These are phyloP conservation scores for Gymnopilus junonius DNA, from an alignment of 768 basidiomycete species.

Conservation along the genomic window DNA sequence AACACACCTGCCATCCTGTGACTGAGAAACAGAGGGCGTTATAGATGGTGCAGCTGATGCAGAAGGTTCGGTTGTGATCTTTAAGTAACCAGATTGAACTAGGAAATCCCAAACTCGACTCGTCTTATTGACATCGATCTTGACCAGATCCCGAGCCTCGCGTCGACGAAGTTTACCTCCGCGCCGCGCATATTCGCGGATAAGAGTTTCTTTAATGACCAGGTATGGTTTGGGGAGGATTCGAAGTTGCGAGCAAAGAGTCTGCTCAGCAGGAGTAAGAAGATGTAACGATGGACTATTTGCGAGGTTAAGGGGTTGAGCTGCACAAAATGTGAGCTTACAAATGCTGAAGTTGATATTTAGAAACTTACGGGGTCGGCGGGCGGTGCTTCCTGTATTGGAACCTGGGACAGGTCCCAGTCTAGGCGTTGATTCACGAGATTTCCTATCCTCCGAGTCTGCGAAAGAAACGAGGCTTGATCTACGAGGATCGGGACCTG, in stretches of 20 bases:
- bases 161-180: constrained; percentile 87
- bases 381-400: constrained; percentile 41
- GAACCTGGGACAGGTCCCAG: constrained; percentile 38
- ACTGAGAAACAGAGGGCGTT: constrained; percentile 33
- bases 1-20: constrained; percentile 42
- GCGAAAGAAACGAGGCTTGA: constrained; percentile 43
- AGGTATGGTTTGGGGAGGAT: constrained; percentile 96
- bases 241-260: constrained; percentile 85
- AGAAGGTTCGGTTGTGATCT: constrained; percentile 61
- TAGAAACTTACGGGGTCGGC: constrained; percentile 46
- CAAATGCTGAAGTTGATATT: neutral
- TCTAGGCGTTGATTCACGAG: constrained; percentile 68
- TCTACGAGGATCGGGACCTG: constrained; percentile 57
- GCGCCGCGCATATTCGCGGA: constrained; percentile 90
- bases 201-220: constrained; percentile 92
- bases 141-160: constrained; percentile 88
- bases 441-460: constrained; percentile 57
- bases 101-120: constrained; percentile 93
- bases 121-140: constrained; percentile 93
- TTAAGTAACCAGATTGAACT: constrained; percentile 82
- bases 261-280: constrained; percentile 86
- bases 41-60: constrained; percentile 47
- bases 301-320: constrained; percentile 82
- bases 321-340: constrained; percentile 27
- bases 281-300: constrained; percentile 90